phyloP scores from a whole-genome alignment of 805 yeast species.

The Schwanniomyces occidentalis region DNA sequence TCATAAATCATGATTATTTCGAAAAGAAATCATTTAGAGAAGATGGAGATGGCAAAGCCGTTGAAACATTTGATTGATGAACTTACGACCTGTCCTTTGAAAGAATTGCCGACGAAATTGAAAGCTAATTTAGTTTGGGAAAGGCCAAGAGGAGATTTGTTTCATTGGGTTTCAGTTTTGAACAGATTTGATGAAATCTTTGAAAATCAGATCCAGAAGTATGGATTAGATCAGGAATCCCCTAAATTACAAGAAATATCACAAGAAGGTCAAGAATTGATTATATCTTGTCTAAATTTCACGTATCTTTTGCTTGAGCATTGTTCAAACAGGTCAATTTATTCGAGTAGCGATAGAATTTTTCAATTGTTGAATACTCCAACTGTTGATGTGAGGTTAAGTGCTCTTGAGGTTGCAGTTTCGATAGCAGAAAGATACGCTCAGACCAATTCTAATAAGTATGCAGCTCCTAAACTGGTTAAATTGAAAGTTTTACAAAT shows the following conservation, averaged over 20 bases:
- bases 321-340: slow-evolving; percentile 66
- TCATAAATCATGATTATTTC: slow-evolving; percentile 34
- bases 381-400: slow-evolving; percentile 56
- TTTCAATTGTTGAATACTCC: slow-evolving; percentile 58
- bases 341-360: slow-evolving; percentile 64
- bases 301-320: slow-evolving; percentile 64
- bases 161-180: slow-evolving; percentile 74
- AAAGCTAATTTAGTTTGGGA: slow-evolving; percentile 50
- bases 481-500: slow-evolving; percentile 52
- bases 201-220: slow-evolving; percentile 53
- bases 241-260: slow-evolving; percentile 49
- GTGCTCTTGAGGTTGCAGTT: slow-evolving; percentile 61
- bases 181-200: slow-evolving; percentile 73
- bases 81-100: slow-evolving; percentile 35
- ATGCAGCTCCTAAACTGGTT: slow-evolving; percentile 42
- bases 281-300: slow-evolving; percentile 58
- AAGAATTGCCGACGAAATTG: slow-evolving; percentile 42
- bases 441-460: slow-evolving; percentile 42
- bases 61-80: slow-evolving; percentile 34
- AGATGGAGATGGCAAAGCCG: slow-evolving; percentile 30
- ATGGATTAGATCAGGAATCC: slow-evolving; percentile 47
- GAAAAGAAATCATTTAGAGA: slow-evolving; percentile 27
- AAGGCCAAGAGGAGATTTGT: slow-evolving; percentile 65
- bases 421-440: slow-evolving; percentile 62
- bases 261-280: slow-evolving; percentile 44